Evolutionary conservation across 345 rosid genomes (phyloP), one percentile per base, ranked within the genome.

Genomic region (Linum trigynum): DNA sequence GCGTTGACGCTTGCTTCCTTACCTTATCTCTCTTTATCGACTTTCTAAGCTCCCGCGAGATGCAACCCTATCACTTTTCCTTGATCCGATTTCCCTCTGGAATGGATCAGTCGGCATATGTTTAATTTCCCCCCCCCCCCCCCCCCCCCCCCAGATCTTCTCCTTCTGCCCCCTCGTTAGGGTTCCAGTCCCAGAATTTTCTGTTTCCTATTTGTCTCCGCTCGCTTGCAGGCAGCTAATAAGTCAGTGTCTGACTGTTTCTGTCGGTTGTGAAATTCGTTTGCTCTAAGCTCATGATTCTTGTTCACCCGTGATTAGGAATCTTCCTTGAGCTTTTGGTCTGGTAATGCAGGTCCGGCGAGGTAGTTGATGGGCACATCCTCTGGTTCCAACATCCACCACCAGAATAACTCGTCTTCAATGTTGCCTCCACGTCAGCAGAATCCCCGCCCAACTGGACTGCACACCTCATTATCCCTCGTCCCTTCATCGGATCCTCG

Each of bases 351-450:
- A 57, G 60, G 38, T 3, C 60, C 7, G 38, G 60, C 7, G 61
- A 58, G 61, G 39, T 65, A 42, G 67, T 76, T 76, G 66, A 95
- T 95, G 99, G 96, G 90, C 55, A 74, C 95, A 71, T 94, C 95
- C 57, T 86, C 97, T 67, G 99, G 96, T 43, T 91, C 99, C 60
- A 84, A 88, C 72, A 81, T 83, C 64, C 81, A 83, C 70, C 81
- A 85, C 59, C 95, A 85, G 62, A 63, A 79, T 75, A 23, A 23
- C 32, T 75, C 84, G 4, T 79, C 83, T 0, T 76, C 65, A 61
- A 91, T 95, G 98, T 77, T 89, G 57, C 98, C 99, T 65, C 98
- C 98, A 37, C 86, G 96, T 9, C 96, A 87, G 42, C 96, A 91
- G 66, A 23, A 23, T 23, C 82, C 88, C 3, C 86, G 86, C 38